Base-by-base conservation (phyloP, 805 yeast species). In the Danielia oregonensis region DNA sequence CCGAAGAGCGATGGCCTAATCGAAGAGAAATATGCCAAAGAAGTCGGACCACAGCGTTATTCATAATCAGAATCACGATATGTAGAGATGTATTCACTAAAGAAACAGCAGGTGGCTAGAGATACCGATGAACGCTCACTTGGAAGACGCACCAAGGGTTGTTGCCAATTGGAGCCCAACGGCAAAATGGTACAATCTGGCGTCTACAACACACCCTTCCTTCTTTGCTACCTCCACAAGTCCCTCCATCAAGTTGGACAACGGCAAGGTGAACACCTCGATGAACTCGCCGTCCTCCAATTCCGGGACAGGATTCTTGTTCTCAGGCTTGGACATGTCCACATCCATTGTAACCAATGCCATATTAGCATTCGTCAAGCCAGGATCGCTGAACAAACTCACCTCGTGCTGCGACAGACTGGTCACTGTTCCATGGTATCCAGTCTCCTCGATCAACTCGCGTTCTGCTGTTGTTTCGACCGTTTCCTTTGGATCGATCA, bases 221-320 rank as follows among this genome's bases (percentile, higher is more conserved):
- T 57, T 48, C 17, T 67, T 38, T 35, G 56, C 74, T 13, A 88
- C 59, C 18, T 65, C 55, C 6, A 60, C 61, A 54, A 91, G 55
- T 17, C 66, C 72, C 17, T 68, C 70, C 5, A 81, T 77, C 29
- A 91, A 70, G 12, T 68, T 57, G 11, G 62, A 59, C 44, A 88
- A 58, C 10, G 89, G 87, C 27, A 83, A 77, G 5, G 78, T 68
- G 54, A 91, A 85, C n/a, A 86, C 79, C 50, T 88, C 97, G 33
- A 91, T 93, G 55, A 84, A 91, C 63, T 91, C 98, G 41, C 80
- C 83, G 5, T 87, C 96, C 61, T 93, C 97, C 42, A 93, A 67
- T 43, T 83, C 71, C 2, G 94, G 76, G 37, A 65, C 54, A 1
- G 96, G 97, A 41, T 79, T 65, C 40, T 59, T 46, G 57, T 91